Percentiles rank a stretch among this genome's conserved stretches.
phyloP scores from a whole-genome alignment of 2,329 filamentous ascomycete species.

The Colletotrichum sp. region DNA sequence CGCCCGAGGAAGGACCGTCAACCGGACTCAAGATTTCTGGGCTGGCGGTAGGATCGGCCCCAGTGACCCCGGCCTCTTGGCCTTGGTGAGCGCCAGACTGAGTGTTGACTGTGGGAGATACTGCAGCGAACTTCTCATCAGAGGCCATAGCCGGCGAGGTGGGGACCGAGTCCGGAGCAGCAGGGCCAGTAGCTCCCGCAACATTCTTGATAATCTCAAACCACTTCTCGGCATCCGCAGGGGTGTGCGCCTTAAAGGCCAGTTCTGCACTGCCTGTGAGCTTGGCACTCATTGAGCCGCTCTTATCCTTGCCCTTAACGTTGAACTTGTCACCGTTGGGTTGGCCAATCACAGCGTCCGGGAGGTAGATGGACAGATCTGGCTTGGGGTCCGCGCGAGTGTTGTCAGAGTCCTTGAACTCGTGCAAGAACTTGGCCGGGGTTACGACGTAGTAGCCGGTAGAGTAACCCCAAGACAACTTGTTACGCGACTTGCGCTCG shows the following conservation, averaged over 20 bases:
- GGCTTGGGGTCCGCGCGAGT: constrained; percentile 75
- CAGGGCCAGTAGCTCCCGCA: constrained; percentile 55
- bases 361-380: constrained; percentile 89
- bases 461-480: constrained; percentile 78
- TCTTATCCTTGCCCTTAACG: constrained; percentile 92
- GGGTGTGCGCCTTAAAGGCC: constrained; percentile 84
- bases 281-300: constrained; percentile 80
- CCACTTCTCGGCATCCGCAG: constrained; percentile 85
- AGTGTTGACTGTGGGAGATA: constrained; percentile 23
- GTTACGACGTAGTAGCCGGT: constrained; percentile 91
- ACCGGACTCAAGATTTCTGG: constrained; percentile 16
- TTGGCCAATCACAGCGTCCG: constrained; percentile 81
- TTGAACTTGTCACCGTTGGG: constrained; percentile 85
- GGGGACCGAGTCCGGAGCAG: constrained; percentile 32
- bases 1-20: constrained; percentile 1
- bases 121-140: constrained; percentile 29
- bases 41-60: constrained; percentile 25
- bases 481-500: constrained; percentile 89
- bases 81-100: constrained; percentile 34
- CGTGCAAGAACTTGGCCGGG: constrained; percentile 86
- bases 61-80: constrained; percentile 54
- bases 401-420: constrained; percentile 92
- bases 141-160: constrained; percentile 35
- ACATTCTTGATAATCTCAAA: constrained; percentile 72
- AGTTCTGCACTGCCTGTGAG: constrained; percentile 82